phyloP scores from a whole-genome alignment of 176 grass and related monocot genomes.

The Bolboschoenus planiculmis region DNA sequence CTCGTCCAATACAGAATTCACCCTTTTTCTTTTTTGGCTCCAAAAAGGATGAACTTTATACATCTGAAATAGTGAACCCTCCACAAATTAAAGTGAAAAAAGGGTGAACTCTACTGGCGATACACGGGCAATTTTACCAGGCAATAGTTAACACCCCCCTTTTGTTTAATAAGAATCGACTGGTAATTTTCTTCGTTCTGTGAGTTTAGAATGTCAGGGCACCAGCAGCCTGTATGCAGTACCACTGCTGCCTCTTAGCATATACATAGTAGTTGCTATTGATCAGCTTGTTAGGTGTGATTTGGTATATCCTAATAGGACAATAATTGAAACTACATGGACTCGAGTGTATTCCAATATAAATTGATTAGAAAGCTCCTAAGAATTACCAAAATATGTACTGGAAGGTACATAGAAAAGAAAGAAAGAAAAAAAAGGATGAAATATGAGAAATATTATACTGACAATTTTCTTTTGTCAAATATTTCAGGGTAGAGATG shows the following conservation, averaged over 20 bases:
- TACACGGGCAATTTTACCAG: neutral
- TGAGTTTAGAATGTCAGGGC: neutral
- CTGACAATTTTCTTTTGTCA: conserved; percentile 27
- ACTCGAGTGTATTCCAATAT: neutral
- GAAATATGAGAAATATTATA: neutral
- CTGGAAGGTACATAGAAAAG: neutral
- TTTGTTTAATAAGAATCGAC: neutral
- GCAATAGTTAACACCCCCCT: neutral
- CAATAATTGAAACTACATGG: neutral
- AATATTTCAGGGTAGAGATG: conserved; percentile 75
- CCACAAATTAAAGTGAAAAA: too few species aligned
- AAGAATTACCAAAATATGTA: neutral
- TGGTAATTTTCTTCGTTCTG: neutral
- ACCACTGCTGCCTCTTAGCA: neutral
- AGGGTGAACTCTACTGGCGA: neutral
- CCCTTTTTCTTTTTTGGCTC: neutral
- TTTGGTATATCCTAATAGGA: neutral
- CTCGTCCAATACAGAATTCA: neutral
- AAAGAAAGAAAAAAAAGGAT: neutral
- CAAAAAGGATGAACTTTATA: neutral
- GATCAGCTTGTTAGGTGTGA: neutral
- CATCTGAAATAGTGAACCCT: neutral
- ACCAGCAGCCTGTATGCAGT: neutral
- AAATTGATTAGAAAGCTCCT: neutral
- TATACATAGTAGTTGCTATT: neutral